Conservation (phyloP, 2,329 filamentous ascomycete species). For the Phaeosphaeriaceae sp. region DNA sequence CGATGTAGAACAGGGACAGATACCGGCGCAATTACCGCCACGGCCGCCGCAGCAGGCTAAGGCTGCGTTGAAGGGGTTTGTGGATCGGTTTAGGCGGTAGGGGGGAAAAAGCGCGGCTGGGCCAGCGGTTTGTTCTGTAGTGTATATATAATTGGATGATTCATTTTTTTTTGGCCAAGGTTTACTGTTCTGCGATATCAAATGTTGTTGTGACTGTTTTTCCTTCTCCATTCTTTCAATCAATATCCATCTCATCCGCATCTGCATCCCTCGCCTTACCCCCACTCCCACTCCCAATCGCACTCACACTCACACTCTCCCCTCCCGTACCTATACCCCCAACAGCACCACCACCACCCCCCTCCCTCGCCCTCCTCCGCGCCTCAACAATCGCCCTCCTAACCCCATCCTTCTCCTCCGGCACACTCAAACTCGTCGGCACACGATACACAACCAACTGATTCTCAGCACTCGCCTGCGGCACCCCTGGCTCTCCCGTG, state of each 20-base stretch:
- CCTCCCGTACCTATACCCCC: constrained; percentile 60
- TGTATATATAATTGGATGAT: neutral
- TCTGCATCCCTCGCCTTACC: constrained; percentile 43
- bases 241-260: constrained; percentile 72
- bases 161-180: too few species aligned
- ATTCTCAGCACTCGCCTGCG: constrained; percentile 70
- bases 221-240: constrained; percentile 42
- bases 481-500: constrained; percentile 47
- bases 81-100: constrained; percentile 37
- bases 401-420: constrained; percentile 74
- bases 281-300: neutral
- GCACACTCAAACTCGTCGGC: constrained; percentile 76
- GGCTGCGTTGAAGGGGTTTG: constrained; percentile 34
- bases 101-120: constrained; percentile 33
- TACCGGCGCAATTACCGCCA: constrained; percentile 29
- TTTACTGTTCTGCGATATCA: too few species aligned
- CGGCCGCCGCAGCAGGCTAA: constrained; percentile 37
- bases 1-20: constrained; percentile 23
- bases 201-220: too few species aligned
- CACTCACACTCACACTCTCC: too few species aligned
- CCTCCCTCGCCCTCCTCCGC: constrained; percentile 65
- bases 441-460: constrained; percentile 83
- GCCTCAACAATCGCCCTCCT: constrained; percentile 84
- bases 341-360: neutral
- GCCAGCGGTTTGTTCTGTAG: too few species aligned